Percentiles rank a stretch among this genome's conserved stretches.
phyloP scores from a whole-genome alignment of 2,329 filamentous ascomycete genomes.

The Hymenoscyphus infarciens region DNA sequence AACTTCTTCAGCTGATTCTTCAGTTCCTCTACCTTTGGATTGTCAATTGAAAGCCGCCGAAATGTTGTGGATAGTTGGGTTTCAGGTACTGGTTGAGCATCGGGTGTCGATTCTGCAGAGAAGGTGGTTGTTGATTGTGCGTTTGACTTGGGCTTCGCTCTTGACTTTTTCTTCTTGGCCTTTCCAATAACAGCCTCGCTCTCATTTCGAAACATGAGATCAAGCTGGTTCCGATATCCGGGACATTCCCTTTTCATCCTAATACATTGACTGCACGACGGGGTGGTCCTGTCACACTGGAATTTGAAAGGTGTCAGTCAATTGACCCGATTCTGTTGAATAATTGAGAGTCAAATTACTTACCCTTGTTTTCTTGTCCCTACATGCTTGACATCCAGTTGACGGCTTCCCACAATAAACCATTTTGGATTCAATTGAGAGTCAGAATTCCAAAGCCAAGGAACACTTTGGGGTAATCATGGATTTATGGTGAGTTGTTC shows the following conservation, averaged over 20 bases:
- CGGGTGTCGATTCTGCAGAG: background rate
- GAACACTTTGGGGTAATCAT: background rate
- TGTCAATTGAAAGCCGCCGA: background rate
- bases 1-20: background rate
- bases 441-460: background rate
- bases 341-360: conserved; percentile 26
- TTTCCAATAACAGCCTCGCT: conserved; percentile 53
- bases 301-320: background rate
- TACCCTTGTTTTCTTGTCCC: conserved; percentile 53
- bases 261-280: conserved; percentile 50
- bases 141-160: conserved; percentile 42
- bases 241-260: conserved; percentile 49
- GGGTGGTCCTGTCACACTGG: conserved; percentile 50
- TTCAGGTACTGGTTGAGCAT: no score
- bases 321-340: background rate
- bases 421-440: conserved; percentile 5
- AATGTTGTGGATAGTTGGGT: background rate
- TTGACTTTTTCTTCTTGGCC: conserved; percentile 35
- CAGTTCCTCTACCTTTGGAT: background rate
- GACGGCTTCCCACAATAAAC: conserved; percentile 54
- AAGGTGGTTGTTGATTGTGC: background rate
- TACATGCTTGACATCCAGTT: conserved; percentile 52
- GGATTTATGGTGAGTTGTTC: background rate
- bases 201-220: conserved; percentile 56
- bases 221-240: conserved; percentile 52